A percentile compares a stretch with the other conserved stretches of the same genome.
phyloP scores from a whole-genome alignment of 345 rosid species.

The Brassica cretica region DNA sequence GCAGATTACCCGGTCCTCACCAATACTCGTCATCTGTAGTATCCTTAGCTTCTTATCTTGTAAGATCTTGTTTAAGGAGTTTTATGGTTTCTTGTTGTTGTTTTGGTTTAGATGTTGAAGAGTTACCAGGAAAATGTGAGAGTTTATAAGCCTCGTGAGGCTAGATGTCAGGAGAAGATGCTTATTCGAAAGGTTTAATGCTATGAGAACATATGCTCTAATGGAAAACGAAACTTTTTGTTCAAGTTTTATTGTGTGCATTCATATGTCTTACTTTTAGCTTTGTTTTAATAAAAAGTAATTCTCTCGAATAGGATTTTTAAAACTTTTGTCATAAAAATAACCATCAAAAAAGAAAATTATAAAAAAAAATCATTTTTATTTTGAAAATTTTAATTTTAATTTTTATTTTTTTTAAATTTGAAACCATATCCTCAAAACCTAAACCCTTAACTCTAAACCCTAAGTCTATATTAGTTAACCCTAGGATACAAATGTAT shows the following conservation, averaged over 20 bases:
- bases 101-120: background rate
- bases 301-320: too few relatives aligned
- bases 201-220: slow-evolving; percentile 34
- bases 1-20: slow-evolving; percentile 43
- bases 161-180: slow-evolving; percentile 25
- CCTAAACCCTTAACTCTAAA: too few relatives aligned
- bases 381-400: too few relatives aligned
- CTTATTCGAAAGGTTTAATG: slow-evolving; percentile 44
- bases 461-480: too few relatives aligned
- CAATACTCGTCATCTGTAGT: slow-evolving; percentile 15
- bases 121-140: background rate
- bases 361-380: too few relatives aligned
- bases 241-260: slow-evolving; percentile 10
- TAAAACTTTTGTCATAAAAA: too few relatives aligned
- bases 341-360: too few relatives aligned
- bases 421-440: too few relatives aligned
- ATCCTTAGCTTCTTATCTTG: background rate
- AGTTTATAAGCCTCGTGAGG: slow-evolving; percentile 23
- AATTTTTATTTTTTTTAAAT: too few relatives aligned
- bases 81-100: background rate
- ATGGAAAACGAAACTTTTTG: slow-evolving; percentile 11
- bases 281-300: background rate
- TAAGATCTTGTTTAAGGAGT: background rate
- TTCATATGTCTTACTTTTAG: slow-evolving; percentile 11
- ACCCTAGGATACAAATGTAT: too few relatives aligned